Evolutionary conservation across 148 eudicot genomes (phyloP), one percentile per base, ranked within the genome.

Genomic region (Suaeda aralocaspica): DNA sequence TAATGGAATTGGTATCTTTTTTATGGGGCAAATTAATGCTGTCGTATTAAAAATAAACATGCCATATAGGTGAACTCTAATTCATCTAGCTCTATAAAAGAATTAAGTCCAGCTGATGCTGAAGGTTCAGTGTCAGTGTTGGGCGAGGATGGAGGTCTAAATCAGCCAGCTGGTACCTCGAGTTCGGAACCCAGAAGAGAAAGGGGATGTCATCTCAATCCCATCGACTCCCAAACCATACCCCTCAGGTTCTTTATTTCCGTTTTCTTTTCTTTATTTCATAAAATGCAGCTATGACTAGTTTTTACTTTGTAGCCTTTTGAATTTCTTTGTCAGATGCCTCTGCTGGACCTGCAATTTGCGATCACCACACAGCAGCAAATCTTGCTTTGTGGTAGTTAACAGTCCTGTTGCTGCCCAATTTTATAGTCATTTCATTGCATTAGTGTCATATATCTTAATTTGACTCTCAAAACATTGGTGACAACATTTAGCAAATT

Each of bases 11-110:
- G 7, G 26, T 28, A 22, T 5, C 11, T 22, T 49, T 53, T 25
- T 25, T 9, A 9, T 22, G 59, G 50, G 2, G 0, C 3, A 4
- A 18, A 70, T 62, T 65, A 7, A 19, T 46, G 21, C 26, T 22
- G 60, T 41, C 65, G 2, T 69, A 10, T 16, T 0, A n/a, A n/a
- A n/a, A n/a, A n/a, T 28, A 29, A 71, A 2, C 44, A 22, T 29
- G 36, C 19, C 13, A 12, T 76, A 56, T 73, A 82, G 85, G 81
- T 72, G 56, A 69, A 64, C 68, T 76, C 85, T 21, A 78, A 70
- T 72, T 78, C 82, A 7, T 75, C 79, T 49, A 72, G 84, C 76
- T 69, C 82, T 16, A 44, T 68, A 2, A 78, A 78, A 69, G 85
- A 82, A 36, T 58, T 59, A 58, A 75, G 82, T 59, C 72, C 72